A percentile compares a stretch with the other conserved stretches of the same genome.
phyloP scores from a whole-genome alignment of 139 green algal genomes.

The Pleodorina starrii region DNA sequence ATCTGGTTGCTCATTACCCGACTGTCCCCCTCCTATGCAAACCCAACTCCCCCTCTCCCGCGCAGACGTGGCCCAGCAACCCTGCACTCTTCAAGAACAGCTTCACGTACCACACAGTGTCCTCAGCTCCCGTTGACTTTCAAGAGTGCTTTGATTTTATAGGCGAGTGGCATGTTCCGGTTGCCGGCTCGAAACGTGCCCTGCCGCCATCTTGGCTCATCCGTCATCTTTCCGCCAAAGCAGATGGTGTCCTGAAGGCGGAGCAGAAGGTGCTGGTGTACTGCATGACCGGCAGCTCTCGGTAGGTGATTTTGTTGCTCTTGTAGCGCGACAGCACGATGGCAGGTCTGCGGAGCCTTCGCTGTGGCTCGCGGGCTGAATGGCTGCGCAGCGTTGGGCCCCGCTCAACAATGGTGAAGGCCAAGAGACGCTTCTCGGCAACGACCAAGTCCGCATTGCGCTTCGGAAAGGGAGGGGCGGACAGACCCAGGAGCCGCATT shows the following conservation, averaged over 20 bases:
- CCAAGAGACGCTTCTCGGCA: no score
- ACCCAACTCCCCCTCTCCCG: background rate
- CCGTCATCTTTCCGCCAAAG: background rate
- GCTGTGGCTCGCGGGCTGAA: no score
- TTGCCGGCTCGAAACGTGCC: no score
- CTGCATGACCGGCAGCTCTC: constrained; percentile 82
- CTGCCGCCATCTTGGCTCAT: no score
- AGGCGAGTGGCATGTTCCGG: constrained; percentile 55
- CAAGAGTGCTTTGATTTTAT: constrained; percentile 85
- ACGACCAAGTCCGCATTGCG: no score
- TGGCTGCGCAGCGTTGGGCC: no score
- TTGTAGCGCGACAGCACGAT: no score
- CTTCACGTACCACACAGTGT: constrained; percentile 89
- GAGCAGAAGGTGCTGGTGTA: constrained; percentile 79
- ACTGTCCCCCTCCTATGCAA: background rate
- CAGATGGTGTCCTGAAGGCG: constrained; percentile 54
- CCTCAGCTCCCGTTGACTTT: constrained; percentile 70
- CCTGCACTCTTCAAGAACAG: constrained; percentile 92
- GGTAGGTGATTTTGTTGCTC: constrained; percentile 55
- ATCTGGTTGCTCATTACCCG: background rate
- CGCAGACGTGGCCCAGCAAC: constrained; percentile 88
- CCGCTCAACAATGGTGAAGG: no score
- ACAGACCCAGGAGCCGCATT: no score
- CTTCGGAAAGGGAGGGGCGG: no score
- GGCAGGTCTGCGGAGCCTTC: no score